Evolutionary conservation across 2,329 filamentous ascomycete species (phyloP).

Genomic region (Onygenales sp.): DNA sequence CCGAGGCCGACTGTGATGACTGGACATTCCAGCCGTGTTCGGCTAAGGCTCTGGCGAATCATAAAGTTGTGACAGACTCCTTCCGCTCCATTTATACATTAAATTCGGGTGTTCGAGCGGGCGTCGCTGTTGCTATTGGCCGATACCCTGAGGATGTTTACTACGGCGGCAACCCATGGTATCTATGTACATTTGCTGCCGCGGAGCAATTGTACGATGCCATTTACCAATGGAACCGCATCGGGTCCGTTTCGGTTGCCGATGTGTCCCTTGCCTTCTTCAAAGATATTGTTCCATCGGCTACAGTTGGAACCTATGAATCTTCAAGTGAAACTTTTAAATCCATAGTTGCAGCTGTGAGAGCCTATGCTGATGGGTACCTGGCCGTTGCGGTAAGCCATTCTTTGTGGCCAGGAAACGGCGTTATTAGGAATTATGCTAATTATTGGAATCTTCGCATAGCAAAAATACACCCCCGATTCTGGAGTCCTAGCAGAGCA

Average conservation of each 20-base stretch:
- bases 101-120: constrained; percentile 55
- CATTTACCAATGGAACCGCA: constrained; percentile 57
- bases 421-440: background rate
- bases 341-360: constrained; percentile 48
- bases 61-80: constrained; percentile 65
- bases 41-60: constrained; percentile 57
- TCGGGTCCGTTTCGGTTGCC: constrained; percentile 57
- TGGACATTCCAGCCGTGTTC: constrained; percentile 70
- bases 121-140: constrained; percentile 53
- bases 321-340: constrained; percentile 38
- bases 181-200: constrained; percentile 62
- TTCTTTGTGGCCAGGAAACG: background rate
- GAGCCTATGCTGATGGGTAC: constrained; percentile 52
- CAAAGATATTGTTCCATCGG: constrained; percentile 50
- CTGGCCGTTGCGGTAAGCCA: constrained; percentile 30
- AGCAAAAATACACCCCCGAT: constrained; percentile 38
- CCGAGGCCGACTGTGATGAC: constrained; percentile 54
- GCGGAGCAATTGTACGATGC: constrained; percentile 74
- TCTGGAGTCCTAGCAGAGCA: constrained; percentile 47
- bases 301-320: constrained; percentile 53
- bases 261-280: constrained; percentile 62
- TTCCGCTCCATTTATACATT: constrained; percentile 63
- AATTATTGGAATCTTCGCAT: background rate
- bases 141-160: constrained; percentile 66
- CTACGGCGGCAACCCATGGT: constrained; percentile 72